Percentiles rank a stretch among this genome's conserved stretches.
Conservation (phyloP, 352 stramenopile genomes). For the Phytophthora sansomeana region DNA sequence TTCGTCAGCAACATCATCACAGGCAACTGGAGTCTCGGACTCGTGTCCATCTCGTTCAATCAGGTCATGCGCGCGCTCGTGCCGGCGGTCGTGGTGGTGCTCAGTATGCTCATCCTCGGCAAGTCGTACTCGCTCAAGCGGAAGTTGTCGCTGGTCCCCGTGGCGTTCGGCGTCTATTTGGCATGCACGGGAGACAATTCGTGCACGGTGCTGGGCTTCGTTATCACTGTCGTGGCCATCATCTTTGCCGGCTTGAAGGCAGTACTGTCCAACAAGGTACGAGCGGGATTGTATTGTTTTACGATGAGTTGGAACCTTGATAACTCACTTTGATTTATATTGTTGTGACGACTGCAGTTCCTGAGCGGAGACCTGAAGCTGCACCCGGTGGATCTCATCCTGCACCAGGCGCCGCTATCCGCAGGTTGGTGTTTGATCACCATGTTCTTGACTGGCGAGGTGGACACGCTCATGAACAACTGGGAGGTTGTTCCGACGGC, state of each 20-base stretch:
- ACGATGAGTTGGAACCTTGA: background rate
- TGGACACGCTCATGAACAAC: conserved; percentile 62
- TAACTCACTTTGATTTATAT: conserved; percentile 14
- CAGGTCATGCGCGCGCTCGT: conserved; percentile 93
- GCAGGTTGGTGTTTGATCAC: conserved; percentile 90
- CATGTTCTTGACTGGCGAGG: conserved; percentile 84
- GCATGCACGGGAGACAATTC: conserved; percentile 91
- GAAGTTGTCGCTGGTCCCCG: conserved; percentile 80
- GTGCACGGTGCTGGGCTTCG: conserved; percentile 86
- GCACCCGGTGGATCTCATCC: conserved; percentile 92
- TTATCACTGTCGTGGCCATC: conserved; percentile 91
- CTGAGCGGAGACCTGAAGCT: conserved; percentile 94
- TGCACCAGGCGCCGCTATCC: conserved; percentile 93
- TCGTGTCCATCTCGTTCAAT: conserved; percentile 97
- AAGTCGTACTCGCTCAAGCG: conserved; percentile 81
- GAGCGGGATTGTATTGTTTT: background rate
- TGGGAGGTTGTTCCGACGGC: conserved; percentile 69
- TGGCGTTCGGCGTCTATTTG: conserved; percentile 87
- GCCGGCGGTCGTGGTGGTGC: conserved; percentile 76
- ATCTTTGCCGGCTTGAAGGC: conserved; percentile 94
- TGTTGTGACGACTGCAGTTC: conserved; percentile 53
- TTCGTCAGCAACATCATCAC: conserved; percentile 97
- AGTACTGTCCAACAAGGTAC: conserved; percentile 90
- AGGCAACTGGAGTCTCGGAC: conserved; percentile 92
- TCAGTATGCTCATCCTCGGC: conserved; percentile 83